Base-by-base conservation (phyloP, 2,329 filamentous ascomycete species). In the Penicillium griseofulvum region DNA sequence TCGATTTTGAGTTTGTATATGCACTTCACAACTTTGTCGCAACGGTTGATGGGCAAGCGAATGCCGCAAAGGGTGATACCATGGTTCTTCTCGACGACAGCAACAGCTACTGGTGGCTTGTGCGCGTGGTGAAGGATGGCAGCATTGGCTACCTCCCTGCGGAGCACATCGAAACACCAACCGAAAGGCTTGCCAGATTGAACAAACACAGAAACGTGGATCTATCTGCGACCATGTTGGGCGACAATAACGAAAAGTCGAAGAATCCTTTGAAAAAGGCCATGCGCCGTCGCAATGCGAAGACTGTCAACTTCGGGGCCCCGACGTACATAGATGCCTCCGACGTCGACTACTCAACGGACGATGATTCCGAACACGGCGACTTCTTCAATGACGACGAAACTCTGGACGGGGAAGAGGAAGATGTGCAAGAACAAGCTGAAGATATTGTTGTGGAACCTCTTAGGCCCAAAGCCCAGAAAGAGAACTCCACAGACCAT, bases 101-200 rank as follows among this genome's bases (percentile, higher is more conserved):
- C 77, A 99, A 99, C 78, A 97, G 92, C 76, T 99, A 99, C 74
- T 99, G 94, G 94, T 99, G 94, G 94, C 84, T 99, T 58, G 94
- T 99, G 14, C 84, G 93, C 62, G 90, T 99, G 43, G 92, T 97
- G 50, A 97, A 97, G 74, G 94, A 99, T 75, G 95, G 90, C 73
- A 97, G 91, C 71, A 99, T 99, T 74, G 86, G 85, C 41, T 99
- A 99, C 70, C 80, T 99, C 52, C 94, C 94, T 47, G 94, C 94
- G 46, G 94, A 99, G 74, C 94, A 99, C 71, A 99, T 99, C 62
- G 94, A 99, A 73, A 99, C 94, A 9, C 94, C 94, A 2, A 97
- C 93, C 16, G 94, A 99, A 79, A 84, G 94, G 70, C 77, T 99
- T 59, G 94, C 94, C 43, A 86, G 94, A 61, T 77, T 97, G 61